Conservation (phyloP, 2,329 filamentous ascomycete species). For the Beauveria sp. region DNA sequence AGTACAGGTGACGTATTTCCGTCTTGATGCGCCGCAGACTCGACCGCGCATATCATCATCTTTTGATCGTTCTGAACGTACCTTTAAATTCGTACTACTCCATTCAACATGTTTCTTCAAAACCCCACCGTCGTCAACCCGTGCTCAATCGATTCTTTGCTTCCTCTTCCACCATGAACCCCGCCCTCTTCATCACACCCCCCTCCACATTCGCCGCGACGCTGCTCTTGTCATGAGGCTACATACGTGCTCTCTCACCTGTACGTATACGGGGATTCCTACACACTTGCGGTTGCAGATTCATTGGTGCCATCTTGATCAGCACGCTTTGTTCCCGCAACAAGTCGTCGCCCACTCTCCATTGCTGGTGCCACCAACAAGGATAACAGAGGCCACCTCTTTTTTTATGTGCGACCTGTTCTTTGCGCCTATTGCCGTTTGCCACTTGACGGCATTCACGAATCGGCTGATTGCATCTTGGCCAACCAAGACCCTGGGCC, state of each 20-base stretch:
- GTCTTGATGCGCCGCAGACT: background rate
- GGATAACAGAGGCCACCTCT: background rate
- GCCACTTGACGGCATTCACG: constrained; percentile 4
- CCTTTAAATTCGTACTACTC: background rate
- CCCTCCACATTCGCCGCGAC: constrained; percentile 2
- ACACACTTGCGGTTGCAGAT: background rate
- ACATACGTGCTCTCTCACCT: background rate
- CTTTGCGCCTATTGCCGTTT: background rate
- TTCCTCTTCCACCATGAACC: background rate
- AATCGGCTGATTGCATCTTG: constrained; percentile 4
- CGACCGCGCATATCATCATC: too few species aligned
- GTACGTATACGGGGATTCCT: background rate
- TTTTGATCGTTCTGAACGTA: too few species aligned
- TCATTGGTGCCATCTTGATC: constrained; percentile 3
- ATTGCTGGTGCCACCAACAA: background rate
- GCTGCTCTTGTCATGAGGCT: constrained; percentile 7
- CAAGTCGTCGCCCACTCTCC: background rate
- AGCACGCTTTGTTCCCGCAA: background rate
- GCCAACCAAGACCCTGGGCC: background rate
- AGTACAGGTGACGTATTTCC: background rate
- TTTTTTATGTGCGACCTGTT: background rate
- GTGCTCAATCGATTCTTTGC: background rate
- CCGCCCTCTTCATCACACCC: background rate
- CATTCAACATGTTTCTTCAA: background rate
- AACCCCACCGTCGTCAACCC: background rate